Conservation (phyloP, 306 rosid species). For the Corylus americana region DNA sequence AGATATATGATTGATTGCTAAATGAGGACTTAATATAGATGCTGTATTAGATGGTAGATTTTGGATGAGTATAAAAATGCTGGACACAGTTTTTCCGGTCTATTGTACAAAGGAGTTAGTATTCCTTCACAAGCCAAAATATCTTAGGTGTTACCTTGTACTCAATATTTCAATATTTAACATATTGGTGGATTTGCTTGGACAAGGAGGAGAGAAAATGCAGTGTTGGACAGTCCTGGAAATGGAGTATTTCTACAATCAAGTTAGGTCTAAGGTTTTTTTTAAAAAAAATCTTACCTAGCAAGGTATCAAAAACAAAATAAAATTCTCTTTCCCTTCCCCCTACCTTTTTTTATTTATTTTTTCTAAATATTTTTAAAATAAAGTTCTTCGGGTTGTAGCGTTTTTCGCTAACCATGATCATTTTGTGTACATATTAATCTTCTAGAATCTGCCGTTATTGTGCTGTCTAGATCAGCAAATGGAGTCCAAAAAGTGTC, state of each 20-base stretch:
- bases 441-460: neutral
- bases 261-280: too few species aligned
- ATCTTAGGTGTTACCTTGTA: neutral
- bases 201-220: neutral
- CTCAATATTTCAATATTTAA: neutral
- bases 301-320: too few species aligned
- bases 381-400: neutral
- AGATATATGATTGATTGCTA: neutral
- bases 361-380: too few species aligned
- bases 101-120: neutral
- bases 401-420: neutral
- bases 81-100: neutral
- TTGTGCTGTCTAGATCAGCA: neutral
- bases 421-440: neutral
- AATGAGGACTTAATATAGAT: slow-evolving; percentile 3
- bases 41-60: neutral
- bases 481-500: neutral
- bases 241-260: neutral
- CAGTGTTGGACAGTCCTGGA: neutral
- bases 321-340: neutral
- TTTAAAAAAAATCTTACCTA: too few species aligned
- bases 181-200: neutral
- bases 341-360: neutral
- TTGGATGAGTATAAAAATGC: neutral
- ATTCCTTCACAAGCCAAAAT: neutral